Evolutionary conservation across 805 yeast genomes (phyloP).

Genomic region (Nakazawaea anatomiae): DNA sequence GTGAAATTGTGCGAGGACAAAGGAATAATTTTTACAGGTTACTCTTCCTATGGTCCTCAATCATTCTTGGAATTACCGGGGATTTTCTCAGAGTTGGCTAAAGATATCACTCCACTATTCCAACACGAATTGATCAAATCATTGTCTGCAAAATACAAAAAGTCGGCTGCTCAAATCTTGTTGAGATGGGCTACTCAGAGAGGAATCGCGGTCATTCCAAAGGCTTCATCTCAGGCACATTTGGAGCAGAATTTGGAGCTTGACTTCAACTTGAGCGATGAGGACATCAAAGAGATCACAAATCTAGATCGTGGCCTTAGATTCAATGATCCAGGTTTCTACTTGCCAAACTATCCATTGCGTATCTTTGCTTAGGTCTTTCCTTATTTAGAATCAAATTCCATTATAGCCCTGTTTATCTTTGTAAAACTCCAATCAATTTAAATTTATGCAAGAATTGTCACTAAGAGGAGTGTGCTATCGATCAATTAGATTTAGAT

Average conservation of each 20-base stretch:
- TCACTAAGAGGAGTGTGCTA: too few species aligned
- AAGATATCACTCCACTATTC: neutral
- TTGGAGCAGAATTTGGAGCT: constrained; percentile 35
- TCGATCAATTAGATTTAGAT: too few species aligned
- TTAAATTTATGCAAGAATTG: too few species aligned
- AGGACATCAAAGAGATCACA: constrained; percentile 29
- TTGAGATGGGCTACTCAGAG: constrained; percentile 64
- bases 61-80: constrained; percentile 34
- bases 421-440: too few species aligned
- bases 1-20: constrained; percentile 37
- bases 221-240: constrained; percentile 28
- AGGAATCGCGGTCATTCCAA: constrained; percentile 44
- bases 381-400: neutral
- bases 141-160: constrained; percentile 43
- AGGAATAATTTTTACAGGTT: constrained; percentile 52
- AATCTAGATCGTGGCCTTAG: constrained; percentile 55
- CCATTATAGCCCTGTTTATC: too few species aligned
- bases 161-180: constrained; percentile 53
- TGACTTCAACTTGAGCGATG: constrained; percentile 33
- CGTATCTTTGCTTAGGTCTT: constrained; percentile 21
- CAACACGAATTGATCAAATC: constrained; percentile 13
- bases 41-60: constrained; percentile 60
- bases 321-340: constrained; percentile 63
- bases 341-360: constrained; percentile 20
- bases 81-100: constrained; percentile 18